Base-by-base conservation (phyloP, 2,329 filamentous ascomycete genomes). In the Periconia sp. region DNA sequence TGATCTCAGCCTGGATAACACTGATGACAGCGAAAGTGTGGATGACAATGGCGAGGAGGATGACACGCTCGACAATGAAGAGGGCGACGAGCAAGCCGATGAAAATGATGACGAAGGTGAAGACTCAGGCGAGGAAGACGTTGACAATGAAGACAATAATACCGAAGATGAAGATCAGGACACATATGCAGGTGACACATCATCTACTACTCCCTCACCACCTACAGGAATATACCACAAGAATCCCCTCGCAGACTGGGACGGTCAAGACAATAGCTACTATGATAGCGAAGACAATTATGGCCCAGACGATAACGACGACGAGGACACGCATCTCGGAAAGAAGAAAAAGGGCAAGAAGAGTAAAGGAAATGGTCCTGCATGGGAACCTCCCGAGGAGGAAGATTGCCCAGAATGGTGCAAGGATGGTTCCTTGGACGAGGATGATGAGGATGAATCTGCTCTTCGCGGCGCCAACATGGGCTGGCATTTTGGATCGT, bases 361-460 rank as follows among this genome's bases (percentile, higher is more conserved):
- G 30, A 45, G 35, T 8, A 45, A 44, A n/a, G 41, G 44, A 15
- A 18, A 37, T n/a, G 17, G 17, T 20, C 23, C 35, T 41, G 30
- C 31, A n/a, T 44, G 17, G 18, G 27, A 51, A n/a, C 31, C 31
- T n/a, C 50, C 44, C 17, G 50, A 58, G 9, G 50, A 61, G 0
- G 56, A 59, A 35, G 54, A 61, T 20, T 61, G 59, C 50, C 59
- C 59, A 2, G 17, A 45, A 15, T 61, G 55, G 54, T 61, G 56
- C 45, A 17, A 41, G 2, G 50, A 58, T 1, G 51, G 54, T 10
- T 37, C 14, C 18, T 30, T 5, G 35, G 9, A 19, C 35, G 17
- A 47, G 2, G 30, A 37, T n/a, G 31, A 47, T 5, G 23, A 27
- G 23, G 23, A 27, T 27, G 23, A 14, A 20, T 19, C 15, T 45